Evolutionary conservation across 495 filamentous ascomycete genomes (phyloP).

Genomic region (Aspergillus coremiiformis): DNA sequence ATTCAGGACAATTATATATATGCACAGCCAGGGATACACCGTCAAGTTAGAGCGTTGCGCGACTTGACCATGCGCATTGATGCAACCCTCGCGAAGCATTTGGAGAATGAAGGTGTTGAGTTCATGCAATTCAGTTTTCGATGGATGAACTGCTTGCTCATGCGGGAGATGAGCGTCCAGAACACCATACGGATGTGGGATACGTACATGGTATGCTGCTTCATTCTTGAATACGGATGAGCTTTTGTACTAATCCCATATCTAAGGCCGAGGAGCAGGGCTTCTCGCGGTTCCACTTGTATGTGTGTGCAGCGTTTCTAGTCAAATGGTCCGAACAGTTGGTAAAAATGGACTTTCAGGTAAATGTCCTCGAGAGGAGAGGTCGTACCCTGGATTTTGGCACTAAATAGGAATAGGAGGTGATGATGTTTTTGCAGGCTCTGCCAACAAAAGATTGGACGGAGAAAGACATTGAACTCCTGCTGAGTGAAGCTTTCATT

Average conservation of each 20-base stretch:
- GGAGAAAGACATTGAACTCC: constrained; percentile 92
- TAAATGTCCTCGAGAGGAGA: constrained; percentile 14
- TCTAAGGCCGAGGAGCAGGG: constrained; percentile 90
- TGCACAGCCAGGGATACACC: constrained; percentile 90
- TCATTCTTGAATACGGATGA: background rate
- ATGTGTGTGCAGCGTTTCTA: constrained; percentile 97
- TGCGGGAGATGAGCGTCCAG: constrained; percentile 92
- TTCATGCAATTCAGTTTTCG: constrained; percentile 99
- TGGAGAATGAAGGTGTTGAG: constrained; percentile 85
- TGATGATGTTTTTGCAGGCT: constrained; percentile 99
- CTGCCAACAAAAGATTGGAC: constrained; percentile 93
- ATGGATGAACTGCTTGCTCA: constrained; percentile 99
- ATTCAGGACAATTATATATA: constrained; percentile 99
- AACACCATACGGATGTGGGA: constrained; percentile 99
- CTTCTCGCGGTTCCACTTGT: constrained; percentile 95
- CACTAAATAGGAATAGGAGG: constrained; percentile 51
- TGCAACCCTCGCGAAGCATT: constrained; percentile 70
- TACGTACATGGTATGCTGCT: constrained; percentile 75
- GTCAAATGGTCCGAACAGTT: constrained; percentile 97
- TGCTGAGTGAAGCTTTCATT: constrained; percentile 92
- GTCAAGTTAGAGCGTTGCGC: constrained; percentile 79
- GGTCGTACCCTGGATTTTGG: background rate
- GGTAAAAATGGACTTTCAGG: constrained; percentile 91
- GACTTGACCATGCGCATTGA: constrained; percentile 91
- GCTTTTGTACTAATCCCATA: constrained; percentile 13